These are phyloP conservation scores for Stylonectria norvegica DNA, from an alignment of 2,329 filamentous ascomycete genomes.

Conservation along the genomic window DNA sequence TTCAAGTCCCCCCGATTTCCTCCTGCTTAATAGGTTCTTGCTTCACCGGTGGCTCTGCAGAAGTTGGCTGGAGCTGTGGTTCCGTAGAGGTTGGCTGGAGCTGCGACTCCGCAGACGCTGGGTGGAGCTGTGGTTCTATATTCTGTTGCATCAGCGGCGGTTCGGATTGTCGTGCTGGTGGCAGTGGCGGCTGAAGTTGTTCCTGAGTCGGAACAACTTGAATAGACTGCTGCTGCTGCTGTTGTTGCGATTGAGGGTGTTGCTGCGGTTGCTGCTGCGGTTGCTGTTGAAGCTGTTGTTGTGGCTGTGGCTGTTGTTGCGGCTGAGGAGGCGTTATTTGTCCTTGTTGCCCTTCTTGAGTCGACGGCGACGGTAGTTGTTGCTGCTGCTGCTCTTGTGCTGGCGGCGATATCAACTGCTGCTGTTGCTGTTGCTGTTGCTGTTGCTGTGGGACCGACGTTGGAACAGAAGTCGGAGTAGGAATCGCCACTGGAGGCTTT, in stretches of 20 bases:
- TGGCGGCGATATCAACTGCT: constrained; percentile 8
- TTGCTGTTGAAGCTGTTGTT: constrained; percentile 5
- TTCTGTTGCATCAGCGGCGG: not conserved
- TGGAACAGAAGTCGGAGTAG: constrained; percentile 10
- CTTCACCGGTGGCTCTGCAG: no score
- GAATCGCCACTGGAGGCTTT: constrained; percentile 9
- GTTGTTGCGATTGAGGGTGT: not conserved
- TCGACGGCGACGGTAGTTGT: constrained; percentile 6
- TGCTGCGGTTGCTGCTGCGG: constrained; percentile 9
- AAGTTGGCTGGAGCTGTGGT: no score
- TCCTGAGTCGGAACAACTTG: not conserved
- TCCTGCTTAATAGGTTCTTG: no score
- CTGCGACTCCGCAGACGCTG: no score
- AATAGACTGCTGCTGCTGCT: not conserved
- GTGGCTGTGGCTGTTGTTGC: constrained; percentile 4
- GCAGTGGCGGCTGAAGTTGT: not conserved
- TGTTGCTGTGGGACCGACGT: constrained; percentile 4
- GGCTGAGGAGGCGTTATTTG: not conserved
- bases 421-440: constrained; percentile 2
- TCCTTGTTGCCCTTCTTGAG: constrained; percentile 9
- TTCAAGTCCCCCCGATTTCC: no score
- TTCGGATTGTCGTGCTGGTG: no score
- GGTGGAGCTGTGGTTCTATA: no score
- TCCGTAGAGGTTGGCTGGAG: no score
- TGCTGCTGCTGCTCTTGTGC: constrained; percentile 3